Base-by-base conservation (phyloP, 148 eudicot genomes). In the Fagopyrum homotropicum region DNA sequence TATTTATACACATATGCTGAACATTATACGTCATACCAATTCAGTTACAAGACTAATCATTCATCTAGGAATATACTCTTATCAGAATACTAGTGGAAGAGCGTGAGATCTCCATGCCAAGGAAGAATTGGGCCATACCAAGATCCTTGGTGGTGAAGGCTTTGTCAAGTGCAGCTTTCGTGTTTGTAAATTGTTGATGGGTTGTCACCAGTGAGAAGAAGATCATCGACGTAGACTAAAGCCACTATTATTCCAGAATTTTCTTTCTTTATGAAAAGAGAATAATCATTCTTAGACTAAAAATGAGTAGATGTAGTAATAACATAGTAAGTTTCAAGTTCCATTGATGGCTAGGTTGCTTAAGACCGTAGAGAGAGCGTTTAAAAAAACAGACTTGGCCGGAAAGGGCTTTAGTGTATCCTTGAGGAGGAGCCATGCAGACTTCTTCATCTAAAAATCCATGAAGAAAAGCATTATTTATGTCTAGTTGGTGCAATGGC, bases 111-210 rank as follows among this genome's bases (percentile, higher is more conserved):
- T 69, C 45, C 17, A 69, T 14, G 0, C 72, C 72, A 5, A 69
- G 12, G 9, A 69, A 10, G 9, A 22, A 22, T 0, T 22, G 26
- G 26, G 26, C 26, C 26, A 22, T 22, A 22, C 26, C 26, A 22
- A 22, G 14, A 40, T 69, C 72, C 19, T 69, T 69, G 8, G 35
- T 69, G 43, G 72, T 69, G 17, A 69, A 69, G 7, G 46, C 72
- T 1, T 69, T 69, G 48, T 40, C 72, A 10, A 69, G n/a, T 4
- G 45, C 0, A 4, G 16, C 2, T 1, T 69, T 69, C 2, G 45
- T 35, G 1, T 46, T 1, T 0, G 1, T 6, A 5, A 40, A 22
- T 69, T 1, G 4, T 47, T 12, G 15, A 7, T 9, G 14, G 7
- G n/a, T 40, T 22, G 43, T 69, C 26, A 7, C 72, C 44, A 1